A percentile compares a stretch with the other conserved stretches of the same genome.
Conservation (phyloP, 352 stramenopile genomes). For the Phytopythium montanum region DNA sequence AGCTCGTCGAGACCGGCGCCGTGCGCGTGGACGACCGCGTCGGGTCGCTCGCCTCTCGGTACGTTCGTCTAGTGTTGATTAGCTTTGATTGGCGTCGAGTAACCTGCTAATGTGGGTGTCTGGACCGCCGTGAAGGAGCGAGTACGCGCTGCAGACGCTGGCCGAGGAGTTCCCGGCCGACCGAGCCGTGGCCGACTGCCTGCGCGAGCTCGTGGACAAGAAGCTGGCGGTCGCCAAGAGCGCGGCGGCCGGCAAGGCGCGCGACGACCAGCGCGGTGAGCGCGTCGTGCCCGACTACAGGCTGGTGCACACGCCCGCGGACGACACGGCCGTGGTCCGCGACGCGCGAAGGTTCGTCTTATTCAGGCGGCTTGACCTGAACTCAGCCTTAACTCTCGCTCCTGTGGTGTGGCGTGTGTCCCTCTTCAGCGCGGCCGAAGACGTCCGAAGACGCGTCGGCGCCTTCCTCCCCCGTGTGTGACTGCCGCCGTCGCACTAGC, state of each 20-base stretch:
- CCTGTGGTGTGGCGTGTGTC: not conserved
- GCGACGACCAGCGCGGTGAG: constrained; percentile 68
- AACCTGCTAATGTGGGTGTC: constrained; percentile 9
- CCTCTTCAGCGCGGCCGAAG: constrained; percentile 17
- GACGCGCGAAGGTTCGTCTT: constrained; percentile 41
- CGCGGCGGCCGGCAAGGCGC: constrained; percentile 56
- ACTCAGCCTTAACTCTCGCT: too few species aligned
- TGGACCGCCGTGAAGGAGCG: not conserved
- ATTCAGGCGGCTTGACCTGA: too few species aligned
- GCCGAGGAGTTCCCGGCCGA: constrained; percentile 37
- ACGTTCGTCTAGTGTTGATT: not conserved
- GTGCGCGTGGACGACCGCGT: constrained; percentile 28
- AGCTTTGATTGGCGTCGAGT: not conserved
- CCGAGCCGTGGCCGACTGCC: constrained; percentile 37
- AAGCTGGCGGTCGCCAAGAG: constrained; percentile 47
- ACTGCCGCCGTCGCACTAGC: not conserved
- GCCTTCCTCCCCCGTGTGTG: constrained; percentile 31
- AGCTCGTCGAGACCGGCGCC: constrained; percentile 21
- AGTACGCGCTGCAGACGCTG: constrained; percentile 38
- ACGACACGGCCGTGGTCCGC: constrained; percentile 39
- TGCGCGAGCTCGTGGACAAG: constrained; percentile 61
- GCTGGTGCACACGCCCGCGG: constrained; percentile 52
- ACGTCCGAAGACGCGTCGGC: constrained; percentile 27
- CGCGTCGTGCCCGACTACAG: constrained; percentile 71
- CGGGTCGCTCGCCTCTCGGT: constrained; percentile 27